phyloP scores from a whole-genome alignment of 1,284 basidiomycete genomes.

The Cronartium ribicola region DNA sequence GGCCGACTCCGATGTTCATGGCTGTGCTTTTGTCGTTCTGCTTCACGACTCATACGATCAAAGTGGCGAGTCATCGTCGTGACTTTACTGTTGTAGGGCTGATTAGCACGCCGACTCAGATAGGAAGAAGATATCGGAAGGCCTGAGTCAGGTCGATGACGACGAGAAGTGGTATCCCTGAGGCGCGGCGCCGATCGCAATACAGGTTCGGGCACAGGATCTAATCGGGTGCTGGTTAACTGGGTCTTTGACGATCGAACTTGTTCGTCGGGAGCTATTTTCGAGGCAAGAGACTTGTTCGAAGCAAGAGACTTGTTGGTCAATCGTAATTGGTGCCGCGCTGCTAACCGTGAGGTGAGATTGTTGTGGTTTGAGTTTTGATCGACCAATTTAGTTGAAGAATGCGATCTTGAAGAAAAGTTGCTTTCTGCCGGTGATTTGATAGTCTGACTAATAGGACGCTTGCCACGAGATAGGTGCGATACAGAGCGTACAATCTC shows the following conservation, averaged over 20 bases:
- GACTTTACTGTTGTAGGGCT: constrained; percentile 51
- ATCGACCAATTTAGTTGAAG: background rate
- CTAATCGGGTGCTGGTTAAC: background rate
- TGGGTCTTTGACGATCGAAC: constrained; percentile 5
- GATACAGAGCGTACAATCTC: constrained; percentile 30
- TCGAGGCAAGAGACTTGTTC: constrained; percentile 5
- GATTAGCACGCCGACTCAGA: constrained; percentile 40
- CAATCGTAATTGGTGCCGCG: constrained; percentile 12
- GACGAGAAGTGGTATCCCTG: constrained; percentile 13
- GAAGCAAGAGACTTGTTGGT: constrained; percentile 2
- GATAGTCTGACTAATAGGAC: constrained; percentile 6
- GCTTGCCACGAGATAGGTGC: constrained; percentile 23
- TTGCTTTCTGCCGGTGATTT: constrained; percentile 4
- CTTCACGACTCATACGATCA: constrained; percentile 57
- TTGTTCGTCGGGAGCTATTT: background rate
- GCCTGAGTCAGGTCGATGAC: constrained; percentile 29
- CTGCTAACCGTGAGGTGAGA: background rate
- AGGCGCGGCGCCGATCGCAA: constrained; percentile 13
- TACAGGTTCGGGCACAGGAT: constrained; percentile 2
- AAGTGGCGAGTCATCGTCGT: constrained; percentile 58
- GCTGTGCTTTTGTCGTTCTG: constrained; percentile 56
- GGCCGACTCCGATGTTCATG: constrained; percentile 68
- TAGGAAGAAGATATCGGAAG: constrained; percentile 31
- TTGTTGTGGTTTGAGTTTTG: background rate
- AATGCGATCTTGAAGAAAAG: background rate